Base-by-base conservation (phyloP, 306 rosid genomes). In the Dicorynia guianensis region DNA sequence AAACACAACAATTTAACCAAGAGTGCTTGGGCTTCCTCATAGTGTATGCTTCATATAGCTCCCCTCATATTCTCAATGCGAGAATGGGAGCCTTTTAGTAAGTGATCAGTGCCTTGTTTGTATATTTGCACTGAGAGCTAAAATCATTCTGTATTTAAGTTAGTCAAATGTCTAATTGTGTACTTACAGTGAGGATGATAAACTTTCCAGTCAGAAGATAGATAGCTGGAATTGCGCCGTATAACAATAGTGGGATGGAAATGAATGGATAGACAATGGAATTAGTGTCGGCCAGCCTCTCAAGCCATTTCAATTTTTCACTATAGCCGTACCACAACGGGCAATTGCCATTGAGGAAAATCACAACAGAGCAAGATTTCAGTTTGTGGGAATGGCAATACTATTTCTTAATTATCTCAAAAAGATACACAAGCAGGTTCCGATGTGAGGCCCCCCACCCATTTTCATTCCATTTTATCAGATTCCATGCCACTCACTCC, bases 131-230 rank as follows among this genome's bases (percentile, higher is more conserved):
- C 25, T 40, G 33, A 71, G 30, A 19, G 59, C 72, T 12, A 49
- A 67, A 66, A 8, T 60, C 61, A 60, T 68, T 14, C 3, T 53
- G 67, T 25, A 43, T 63, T 59, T 61, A 35, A 65, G 63, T 65
- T 72, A 20, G 42, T 72, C n/a, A 13, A 54, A 55, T 81, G 52
- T 12, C 19, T 64, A 39, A 35, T 38, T 47, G 61, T 52, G 67
- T 70, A 90, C 99, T 75, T 86, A 96, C 99, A 3, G 92, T 84
- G 65, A 98, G 98, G 84, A 96, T 88, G 83, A 96, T 85, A 89
- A 89, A 92, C 80, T 96, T 96, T 81, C 98, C 99, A 0, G 99
- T 90, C 49, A 95, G 82, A 80, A 95, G 99, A 77, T 98, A 92
- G 61, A 95, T 69, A 25, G 99, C 97, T 11, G 99, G 99, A 65